Conservation (phyloP, 257 asterid genomes). For the Avicennia marina region DNA sequence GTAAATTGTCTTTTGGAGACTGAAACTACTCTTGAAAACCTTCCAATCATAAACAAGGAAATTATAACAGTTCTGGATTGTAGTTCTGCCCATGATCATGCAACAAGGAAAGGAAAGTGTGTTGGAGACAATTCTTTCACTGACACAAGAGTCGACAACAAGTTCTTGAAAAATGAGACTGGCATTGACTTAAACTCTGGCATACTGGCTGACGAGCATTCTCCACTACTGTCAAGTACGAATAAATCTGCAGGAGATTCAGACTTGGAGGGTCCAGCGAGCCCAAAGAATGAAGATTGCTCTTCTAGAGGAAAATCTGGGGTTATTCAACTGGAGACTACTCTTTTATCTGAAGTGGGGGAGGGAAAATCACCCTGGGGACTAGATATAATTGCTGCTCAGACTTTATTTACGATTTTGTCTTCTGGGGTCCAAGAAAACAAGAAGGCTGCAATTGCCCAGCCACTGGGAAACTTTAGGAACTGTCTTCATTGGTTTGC, state of each 20-base stretch:
- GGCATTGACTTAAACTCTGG: constrained; percentile 27
- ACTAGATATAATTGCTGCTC: constrained; percentile 48
- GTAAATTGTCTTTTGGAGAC: constrained; percentile 21
- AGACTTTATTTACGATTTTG: constrained; percentile 37
- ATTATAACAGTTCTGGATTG: neutral
- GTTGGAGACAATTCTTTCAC: constrained; percentile 10
- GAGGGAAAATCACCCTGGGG: constrained; percentile 14
- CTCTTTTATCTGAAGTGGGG: constrained; percentile 16
- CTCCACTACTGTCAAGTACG: constrained; percentile 2
- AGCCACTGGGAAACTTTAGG: constrained; percentile 12
- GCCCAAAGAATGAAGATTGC: constrained; percentile 60
- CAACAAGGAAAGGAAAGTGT: constrained; percentile 5
- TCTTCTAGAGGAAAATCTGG: constrained; percentile 49
- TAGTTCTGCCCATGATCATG: constrained; percentile 7
- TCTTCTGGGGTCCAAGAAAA: constrained; percentile 17
- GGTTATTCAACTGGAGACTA: constrained; percentile 27
- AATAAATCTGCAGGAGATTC: constrained; percentile 11
- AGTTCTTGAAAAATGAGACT: constrained; percentile 17
- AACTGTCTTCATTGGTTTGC: constrained; percentile 52
- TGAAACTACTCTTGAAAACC: constrained; percentile 17
- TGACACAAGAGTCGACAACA: constrained; percentile 10
- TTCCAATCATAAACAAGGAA: constrained; percentile 17
- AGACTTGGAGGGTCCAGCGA: constrained; percentile 44
- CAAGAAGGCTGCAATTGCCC: constrained; percentile 5
- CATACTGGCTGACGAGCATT: constrained; percentile 24